These are phyloP conservation scores for Litchi chinensis DNA, from an alignment of 345 rosid genomes.

Conservation along the genomic window DNA sequence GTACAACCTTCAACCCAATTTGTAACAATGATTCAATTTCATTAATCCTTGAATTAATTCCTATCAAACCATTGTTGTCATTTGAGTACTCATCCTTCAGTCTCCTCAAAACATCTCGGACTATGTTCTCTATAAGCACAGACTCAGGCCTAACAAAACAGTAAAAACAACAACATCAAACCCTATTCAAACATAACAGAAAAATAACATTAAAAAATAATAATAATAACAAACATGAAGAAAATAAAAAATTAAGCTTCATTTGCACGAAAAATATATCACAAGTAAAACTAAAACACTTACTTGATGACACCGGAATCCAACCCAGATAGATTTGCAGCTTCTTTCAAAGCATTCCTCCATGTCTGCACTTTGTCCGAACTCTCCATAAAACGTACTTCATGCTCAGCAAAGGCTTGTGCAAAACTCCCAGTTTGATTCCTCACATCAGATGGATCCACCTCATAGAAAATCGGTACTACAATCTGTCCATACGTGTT, in stretches of 20 bases:
- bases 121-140: background rate
- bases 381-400: background rate
- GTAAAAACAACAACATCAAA: background rate
- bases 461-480: background rate
- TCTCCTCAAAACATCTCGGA: background rate
- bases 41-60: background rate
- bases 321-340: no score
- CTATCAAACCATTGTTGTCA: background rate
- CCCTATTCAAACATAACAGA: no score
- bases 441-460: background rate
- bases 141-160: background rate
- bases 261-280: no score
- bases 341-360: no score
- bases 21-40: background rate
- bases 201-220: no score
- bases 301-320: no score
- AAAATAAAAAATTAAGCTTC: no score
- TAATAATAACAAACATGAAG: no score
- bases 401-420: background rate
- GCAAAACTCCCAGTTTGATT: background rate
- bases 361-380: no score
- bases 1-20: background rate
- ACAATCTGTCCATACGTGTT: background rate
- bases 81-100: background rate
- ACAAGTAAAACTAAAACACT: no score